Conservation (phyloP, 495 filamentous ascomycete species). For the Lasiosphaeriaceae sp. region DNA sequence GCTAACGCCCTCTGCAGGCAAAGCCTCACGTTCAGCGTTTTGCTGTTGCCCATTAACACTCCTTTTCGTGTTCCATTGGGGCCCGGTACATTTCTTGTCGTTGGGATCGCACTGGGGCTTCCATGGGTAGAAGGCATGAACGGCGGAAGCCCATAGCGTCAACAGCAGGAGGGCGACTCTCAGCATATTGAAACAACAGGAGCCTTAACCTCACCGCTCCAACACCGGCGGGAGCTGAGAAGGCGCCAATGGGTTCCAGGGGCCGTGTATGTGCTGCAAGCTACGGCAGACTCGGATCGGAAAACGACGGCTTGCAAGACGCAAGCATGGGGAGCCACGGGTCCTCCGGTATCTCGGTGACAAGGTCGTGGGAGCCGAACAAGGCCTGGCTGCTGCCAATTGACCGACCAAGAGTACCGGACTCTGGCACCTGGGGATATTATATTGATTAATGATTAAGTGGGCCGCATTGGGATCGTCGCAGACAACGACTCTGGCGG, state of each 20-base stretch:
- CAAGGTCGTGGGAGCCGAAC: not conserved
- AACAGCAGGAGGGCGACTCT: conserved; percentile 30
- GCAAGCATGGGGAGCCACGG: conserved; percentile 10
- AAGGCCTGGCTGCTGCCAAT: conserved; percentile 11
- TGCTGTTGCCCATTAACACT: not conserved
- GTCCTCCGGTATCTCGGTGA: not conserved
- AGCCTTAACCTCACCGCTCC: conserved; percentile 23
- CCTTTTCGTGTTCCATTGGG: not conserved
- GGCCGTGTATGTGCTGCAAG: not conserved
- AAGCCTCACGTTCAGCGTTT: not conserved
- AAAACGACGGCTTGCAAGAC: conserved; percentile 9
- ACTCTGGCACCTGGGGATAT: conserved; percentile 29
- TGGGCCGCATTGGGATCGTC: conserved; percentile 28
- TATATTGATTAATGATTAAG: conserved; percentile 36
- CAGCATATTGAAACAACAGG: conserved; percentile 35
- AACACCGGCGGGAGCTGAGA: conserved; percentile 16
- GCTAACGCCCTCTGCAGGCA: conserved; percentile 10
- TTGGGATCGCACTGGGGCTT: conserved; percentile 16
- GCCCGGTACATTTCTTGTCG: not conserved
- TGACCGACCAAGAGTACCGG: conserved; percentile 30
- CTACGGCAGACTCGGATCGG: not conserved
- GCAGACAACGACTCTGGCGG: conserved; percentile 4
- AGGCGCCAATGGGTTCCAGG: not conserved
- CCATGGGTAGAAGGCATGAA: conserved; percentile 36
- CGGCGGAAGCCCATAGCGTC: conserved; percentile 37